Evolutionary conservation across 1,284 basidiomycete genomes (phyloP), one percentile per base, ranked within the genome.

Genomic region (Amylostereum chailletii): DNA sequence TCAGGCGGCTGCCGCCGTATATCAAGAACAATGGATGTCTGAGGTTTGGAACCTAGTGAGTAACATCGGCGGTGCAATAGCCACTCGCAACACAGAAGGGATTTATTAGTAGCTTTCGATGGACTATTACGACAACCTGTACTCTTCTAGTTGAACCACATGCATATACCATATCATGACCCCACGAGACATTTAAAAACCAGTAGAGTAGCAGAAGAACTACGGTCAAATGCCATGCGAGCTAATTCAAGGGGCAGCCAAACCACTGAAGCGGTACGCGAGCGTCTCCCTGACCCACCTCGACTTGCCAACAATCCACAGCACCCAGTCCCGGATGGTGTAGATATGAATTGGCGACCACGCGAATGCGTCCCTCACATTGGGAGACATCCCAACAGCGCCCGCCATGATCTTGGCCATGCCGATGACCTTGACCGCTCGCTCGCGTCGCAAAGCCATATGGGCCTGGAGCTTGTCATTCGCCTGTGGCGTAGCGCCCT

Each of bases 31-130:
- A 5, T 76, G 85, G 59, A 69, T 75, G 7, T 63, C 69, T 34
- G 71, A 74, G 40, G 69, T 84, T 10, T 74, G 84, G 68, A 71
- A 79, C 46, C 60, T 86, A 19, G 74, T 87, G 2, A 66, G 69
- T 3, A 68, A 73, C 11, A 70, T 86, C 1, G 84, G 86, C 5
- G 70, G 73, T 30, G 71, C 71, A 9, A 62, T 86, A 40, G 75
- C 76, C 2, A 66, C 19, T 19, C 19, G 19, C 19, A 19, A 19
- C 19, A 19, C 19, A 19, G 19, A 19, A 19, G 19, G 19, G 19
- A 19, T 19, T 19, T 19, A 19, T 19, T 19, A 19, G 19, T 19
- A 19, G 19, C 19, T 19, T 19, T 19, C 19, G 19, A 19, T 19
- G 19, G 19, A 19, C 19, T 19, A 19, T 19, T 19, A 19, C 19